Base-by-base conservation (phyloP, 2,329 filamentous ascomycete genomes). In the Bertia moriformis region DNA sequence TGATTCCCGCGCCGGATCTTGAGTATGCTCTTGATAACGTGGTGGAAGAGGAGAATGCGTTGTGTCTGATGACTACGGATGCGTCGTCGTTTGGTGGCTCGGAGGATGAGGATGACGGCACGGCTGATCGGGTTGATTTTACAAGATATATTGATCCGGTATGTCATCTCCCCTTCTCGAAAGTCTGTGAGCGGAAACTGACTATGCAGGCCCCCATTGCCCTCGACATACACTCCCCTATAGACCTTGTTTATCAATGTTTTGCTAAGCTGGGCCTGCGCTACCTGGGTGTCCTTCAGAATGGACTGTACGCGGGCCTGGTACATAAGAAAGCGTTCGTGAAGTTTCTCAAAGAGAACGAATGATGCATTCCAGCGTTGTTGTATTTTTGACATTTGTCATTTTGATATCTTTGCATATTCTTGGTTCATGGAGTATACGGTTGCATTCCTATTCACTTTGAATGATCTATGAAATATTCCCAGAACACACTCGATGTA, bases 311-410 rank as follows among this genome's bases (percentile, higher is more conserved):
- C 50, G 69, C 71, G 3, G 77, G 77, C n/a, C 55, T 81, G 51
- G 73, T 77, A 50, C 77, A 82, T 49, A 82, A 81, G 58, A 82
- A 82, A 56, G 65, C 69, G 5, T 81, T 82, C 54, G 75, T 81
- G 41, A 73, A 73, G 51, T 80, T 77, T 53, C 68, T 78, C 39
- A 66, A 66, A 49, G 60, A 66, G 44, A 24, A 52, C 50, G 7
- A 58, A 48, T 17, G 43, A 22, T 51, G 19, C 12, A 19, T 5
- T 18, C 19, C 14, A 22, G 37, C 12, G 14, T n/a, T n/a, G 12
- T 19, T 5, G 15, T 18, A 38, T 38, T 19, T n/a, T 12, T n/a
- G 24, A n/a, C 24, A n/a, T 29, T 29, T 29, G n/a, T n/a, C n/a
- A 29, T 10, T 29, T 29, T 29, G 10, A 29, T n/a, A 29, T 29